Base-by-base conservation (phyloP, 129 eudicot genomes). In the Logfia minima region DNA sequence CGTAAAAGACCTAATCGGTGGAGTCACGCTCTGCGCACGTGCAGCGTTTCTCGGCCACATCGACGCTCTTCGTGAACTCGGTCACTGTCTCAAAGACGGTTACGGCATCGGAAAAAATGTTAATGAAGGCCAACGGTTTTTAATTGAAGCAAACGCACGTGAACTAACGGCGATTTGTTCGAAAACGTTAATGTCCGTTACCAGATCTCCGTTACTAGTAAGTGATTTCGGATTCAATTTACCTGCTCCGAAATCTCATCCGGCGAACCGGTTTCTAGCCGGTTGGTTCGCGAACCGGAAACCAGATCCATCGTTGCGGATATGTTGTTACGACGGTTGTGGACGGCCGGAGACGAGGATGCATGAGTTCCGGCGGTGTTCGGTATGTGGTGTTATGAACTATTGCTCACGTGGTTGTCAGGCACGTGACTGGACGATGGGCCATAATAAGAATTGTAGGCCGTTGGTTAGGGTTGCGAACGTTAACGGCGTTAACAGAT, bases 401-500 rank as follows among this genome's bases (percentile, higher is more conserved):
- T 86, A 86, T 61, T 86, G 89, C 39, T 79, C 89, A 2, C 75
- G 89, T 8, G 84, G 81, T 0, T 86, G 89, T 68, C 87, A 86
- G 75, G 86, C 89, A 35, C 87, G 70, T 21, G 86, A 86, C 28
- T 86, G 89, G 89, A 83, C 82, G 62, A 24, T 67, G 43, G 77
- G 89, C 1, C 89, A 86, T 52, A 68, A 41, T 53, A 68, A 1
- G 31, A 67, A 59, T 8, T 86, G 89, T 28, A 24, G 67, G 16
- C 87, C 80, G 0, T 26, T 58, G 79, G 56, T 31, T 29, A 64
- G 81, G 79, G 67, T 78, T 58, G 37, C 37, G 17, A 10, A 24
- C 17, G 58, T 64, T 22, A 34, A 58, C 75, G 70, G 51, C 80
- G 77, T n/a, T 58, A 55, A 58, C 13, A 19, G 59, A 35, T 68